Conservation (phyloP, 116 monocot species). For the Phalaenopsis hybrid region DNA sequence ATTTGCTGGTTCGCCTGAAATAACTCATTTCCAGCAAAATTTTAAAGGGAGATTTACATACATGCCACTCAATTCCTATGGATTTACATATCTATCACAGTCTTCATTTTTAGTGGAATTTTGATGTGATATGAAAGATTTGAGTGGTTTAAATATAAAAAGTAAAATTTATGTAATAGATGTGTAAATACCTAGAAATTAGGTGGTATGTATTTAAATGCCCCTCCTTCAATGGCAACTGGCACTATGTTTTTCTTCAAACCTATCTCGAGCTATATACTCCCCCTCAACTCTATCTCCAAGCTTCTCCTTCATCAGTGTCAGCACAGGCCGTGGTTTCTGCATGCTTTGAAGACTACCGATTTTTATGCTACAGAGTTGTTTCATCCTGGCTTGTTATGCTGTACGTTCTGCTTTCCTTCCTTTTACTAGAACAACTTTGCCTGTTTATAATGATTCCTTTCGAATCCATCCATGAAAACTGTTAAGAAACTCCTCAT, state of each 20-base stretch:
- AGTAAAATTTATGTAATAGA: too few relatives aligned
- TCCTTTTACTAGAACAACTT: not conserved
- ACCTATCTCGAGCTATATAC: not conserved
- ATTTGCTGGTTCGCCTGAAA: not conserved
- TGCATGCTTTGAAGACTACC: not conserved
- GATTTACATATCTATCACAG: too few relatives aligned
- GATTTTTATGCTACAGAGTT: not conserved
- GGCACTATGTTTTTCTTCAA: not conserved
- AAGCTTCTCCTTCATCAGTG: not conserved
- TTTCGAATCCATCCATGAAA: not conserved
- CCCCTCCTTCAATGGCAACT: not conserved
- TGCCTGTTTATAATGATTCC: not conserved
- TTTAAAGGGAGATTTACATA: not conserved
- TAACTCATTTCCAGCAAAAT: not conserved
- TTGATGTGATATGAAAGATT: too few relatives aligned
- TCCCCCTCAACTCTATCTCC: not conserved
- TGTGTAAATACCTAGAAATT: too few relatives aligned
- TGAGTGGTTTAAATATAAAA: too few relatives aligned
- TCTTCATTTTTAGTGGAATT: too few relatives aligned
- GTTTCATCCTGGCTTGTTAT: not conserved
- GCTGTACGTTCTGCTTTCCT: not conserved
- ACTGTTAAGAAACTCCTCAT: not conserved
- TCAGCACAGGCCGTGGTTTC: not conserved
- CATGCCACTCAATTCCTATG: too few relatives aligned
- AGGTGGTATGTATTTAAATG: too few relatives aligned